Percentiles rank a stretch among this genome's conserved stretches.
Conservation (phyloP, 2,329 filamentous ascomycete species). For the Monosporascus sp. region DNA sequence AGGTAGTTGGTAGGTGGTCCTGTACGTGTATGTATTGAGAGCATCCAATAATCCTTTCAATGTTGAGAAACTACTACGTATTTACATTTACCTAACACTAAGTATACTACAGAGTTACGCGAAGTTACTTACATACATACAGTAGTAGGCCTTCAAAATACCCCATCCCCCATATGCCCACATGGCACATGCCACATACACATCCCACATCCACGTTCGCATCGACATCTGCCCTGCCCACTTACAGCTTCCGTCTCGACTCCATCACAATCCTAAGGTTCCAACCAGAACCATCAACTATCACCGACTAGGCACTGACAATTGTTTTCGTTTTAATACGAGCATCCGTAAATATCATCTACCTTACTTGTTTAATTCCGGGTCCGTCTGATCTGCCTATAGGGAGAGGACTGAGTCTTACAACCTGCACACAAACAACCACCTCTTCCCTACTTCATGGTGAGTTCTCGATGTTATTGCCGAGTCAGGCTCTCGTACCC, state of each 20-base stretch:
- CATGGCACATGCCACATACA: too few species aligned
- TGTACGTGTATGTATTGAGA: neutral
- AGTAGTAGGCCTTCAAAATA: neutral
- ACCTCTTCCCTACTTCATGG: slow-evolving; percentile 1
- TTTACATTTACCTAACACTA: neutral
- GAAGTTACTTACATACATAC: neutral
- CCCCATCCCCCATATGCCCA: neutral
- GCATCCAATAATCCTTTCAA: neutral
- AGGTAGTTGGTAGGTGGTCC: neutral
- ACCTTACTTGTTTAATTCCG: too few species aligned
- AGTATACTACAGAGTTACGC: too few species aligned
- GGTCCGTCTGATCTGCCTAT: neutral
- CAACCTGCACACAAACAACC: neutral
- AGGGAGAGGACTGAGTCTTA: neutral
- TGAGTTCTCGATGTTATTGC: neutral
- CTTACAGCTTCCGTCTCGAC: too few species aligned
- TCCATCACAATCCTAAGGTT: too few species aligned
- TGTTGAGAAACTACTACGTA: neutral
- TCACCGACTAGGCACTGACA: too few species aligned
- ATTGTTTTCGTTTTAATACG: neutral
- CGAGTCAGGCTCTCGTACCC: too few species aligned
- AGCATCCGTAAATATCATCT: neutral
- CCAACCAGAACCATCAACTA: too few species aligned
- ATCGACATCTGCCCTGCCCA: too few species aligned
- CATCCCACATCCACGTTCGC: too few species aligned